phyloP scores from a whole-genome alignment of 2,329 filamentous ascomycete species.

The Colletotrichum sidae region DNA sequence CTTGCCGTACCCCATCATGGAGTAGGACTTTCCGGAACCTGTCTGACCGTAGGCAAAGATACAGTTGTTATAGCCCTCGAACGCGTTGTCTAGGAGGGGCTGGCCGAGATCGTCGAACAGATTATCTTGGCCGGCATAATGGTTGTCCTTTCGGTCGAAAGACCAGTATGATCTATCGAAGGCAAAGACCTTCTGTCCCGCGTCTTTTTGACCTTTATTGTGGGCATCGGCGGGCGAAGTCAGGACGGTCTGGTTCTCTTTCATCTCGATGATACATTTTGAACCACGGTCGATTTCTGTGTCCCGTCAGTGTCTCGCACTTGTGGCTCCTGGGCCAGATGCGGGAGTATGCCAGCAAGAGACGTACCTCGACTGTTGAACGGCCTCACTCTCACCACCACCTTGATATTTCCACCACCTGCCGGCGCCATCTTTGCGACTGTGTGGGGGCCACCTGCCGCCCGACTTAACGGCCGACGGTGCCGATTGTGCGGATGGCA shows the following conservation, averaged over 20 bases:
- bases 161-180: constrained; percentile 99
- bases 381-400: constrained; percentile 95
- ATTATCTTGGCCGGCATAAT: constrained; percentile 91
- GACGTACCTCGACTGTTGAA: constrained; percentile 91
- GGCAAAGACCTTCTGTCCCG: constrained; percentile 86
- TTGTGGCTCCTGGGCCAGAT: neutral
- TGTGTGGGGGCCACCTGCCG: constrained; percentile 30
- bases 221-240: constrained; percentile 73
- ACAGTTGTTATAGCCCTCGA: constrained; percentile 99
- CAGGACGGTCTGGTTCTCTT: constrained; percentile 89
- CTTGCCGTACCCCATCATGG: constrained; percentile 99
- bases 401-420: constrained; percentile 98
- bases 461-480: constrained; percentile 26
- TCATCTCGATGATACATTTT: constrained; percentile 98
- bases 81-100: constrained; percentile 96
- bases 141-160: constrained; percentile 82
- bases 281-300: constrained; percentile 89
- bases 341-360: neutral
- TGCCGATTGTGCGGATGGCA: constrained; percentile 30
- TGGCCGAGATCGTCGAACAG: constrained; percentile 89
- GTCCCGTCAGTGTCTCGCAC: constrained; percentile 7
- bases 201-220: constrained; percentile 76
- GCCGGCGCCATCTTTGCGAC: constrained; percentile 67
- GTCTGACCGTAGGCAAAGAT: constrained; percentile 99
- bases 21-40: constrained; percentile 98